Conservation (phyloP, 1,284 basidiomycete genomes). For the Melampsora americana region DNA sequence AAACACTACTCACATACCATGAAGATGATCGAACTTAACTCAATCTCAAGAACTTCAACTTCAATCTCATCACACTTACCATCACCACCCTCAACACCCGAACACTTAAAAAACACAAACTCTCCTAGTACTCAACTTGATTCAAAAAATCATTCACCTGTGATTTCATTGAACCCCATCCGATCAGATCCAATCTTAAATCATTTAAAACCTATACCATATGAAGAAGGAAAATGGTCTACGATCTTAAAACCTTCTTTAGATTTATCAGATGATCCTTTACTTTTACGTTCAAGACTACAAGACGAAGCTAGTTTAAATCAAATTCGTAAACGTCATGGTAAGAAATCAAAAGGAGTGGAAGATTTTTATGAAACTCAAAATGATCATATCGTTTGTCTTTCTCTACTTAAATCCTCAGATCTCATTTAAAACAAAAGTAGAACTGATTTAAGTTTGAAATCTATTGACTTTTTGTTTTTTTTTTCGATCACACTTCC, state of each 20-base stretch:
- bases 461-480: too few relatives aligned
- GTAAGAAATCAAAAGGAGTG: constrained; percentile 8
- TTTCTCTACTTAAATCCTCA: not conserved
- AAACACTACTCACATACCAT: too few relatives aligned
- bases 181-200: not conserved
- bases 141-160: too few relatives aligned
- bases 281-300: constrained; percentile 10
- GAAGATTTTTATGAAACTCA: constrained; percentile 30
- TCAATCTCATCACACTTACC: too few relatives aligned
- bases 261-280: constrained; percentile 1
- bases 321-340: constrained; percentile 10
- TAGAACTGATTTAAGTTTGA: too few relatives aligned
- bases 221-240: constrained; percentile 24
- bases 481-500: too few relatives aligned
- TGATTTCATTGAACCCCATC: too few relatives aligned
- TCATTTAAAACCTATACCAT: constrained; percentile 15
- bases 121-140: too few relatives aligned
- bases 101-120: not conserved
- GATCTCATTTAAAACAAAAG: too few relatives aligned
- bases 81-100: too few relatives aligned
- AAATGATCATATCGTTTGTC: constrained; percentile 35
- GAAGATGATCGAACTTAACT: too few relatives aligned
- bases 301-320: constrained; percentile 5
- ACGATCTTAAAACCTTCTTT: constrained; percentile 19
- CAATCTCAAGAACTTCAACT: too few relatives aligned